Percentiles rank a stretch among this genome's conserved stretches.
Conservation (phyloP, 2,329 filamentous ascomycete species). For the Geosmithia morbida region DNA sequence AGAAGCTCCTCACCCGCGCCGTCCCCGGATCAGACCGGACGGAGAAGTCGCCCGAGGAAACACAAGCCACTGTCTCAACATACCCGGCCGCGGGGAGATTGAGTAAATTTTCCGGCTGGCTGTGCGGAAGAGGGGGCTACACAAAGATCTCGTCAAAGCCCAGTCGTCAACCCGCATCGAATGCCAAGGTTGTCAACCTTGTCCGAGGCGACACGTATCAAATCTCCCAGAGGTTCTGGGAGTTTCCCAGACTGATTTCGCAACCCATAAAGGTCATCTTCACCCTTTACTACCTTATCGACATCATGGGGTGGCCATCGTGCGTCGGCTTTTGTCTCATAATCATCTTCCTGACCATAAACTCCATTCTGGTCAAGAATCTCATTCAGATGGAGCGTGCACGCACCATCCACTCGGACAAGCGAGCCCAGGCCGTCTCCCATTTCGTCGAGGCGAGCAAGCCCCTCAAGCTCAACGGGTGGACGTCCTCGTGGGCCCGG, state of each 20-base stretch:
- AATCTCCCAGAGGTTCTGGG: constrained; percentile 76
- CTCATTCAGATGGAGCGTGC: constrained; percentile 55
- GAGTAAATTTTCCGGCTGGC: constrained; percentile 6
- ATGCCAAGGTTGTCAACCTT: constrained; percentile 82
- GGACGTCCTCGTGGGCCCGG: constrained; percentile 20
- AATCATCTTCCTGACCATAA: constrained; percentile 52
- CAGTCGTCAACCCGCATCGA: constrained; percentile 45
- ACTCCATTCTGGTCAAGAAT: constrained; percentile 49
- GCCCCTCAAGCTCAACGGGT: constrained; percentile 34
- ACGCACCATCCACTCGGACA: constrained; percentile 61
- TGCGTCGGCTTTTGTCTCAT: constrained; percentile 60
- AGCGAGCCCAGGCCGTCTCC: constrained; percentile 63
- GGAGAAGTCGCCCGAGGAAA: constrained; percentile 15
- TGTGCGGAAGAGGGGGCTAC: constrained; percentile 8
- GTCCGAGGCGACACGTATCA: constrained; percentile 75
- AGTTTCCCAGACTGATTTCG: constrained; percentile 61
- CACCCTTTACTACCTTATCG: constrained; percentile 47
- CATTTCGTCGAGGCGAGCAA: constrained; percentile 81
- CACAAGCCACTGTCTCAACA: neutral
- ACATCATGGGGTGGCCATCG: constrained; percentile 67
- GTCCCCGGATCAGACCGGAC: constrained; percentile 22
- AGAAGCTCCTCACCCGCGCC: constrained; percentile 21
- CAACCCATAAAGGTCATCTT: constrained; percentile 66
- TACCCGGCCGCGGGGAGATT: neutral
- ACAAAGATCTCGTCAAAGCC: neutral